These are phyloP conservation scores for Trametes punicea DNA, from an alignment of 768 basidiomycete genomes.

Conservation along the genomic window DNA sequence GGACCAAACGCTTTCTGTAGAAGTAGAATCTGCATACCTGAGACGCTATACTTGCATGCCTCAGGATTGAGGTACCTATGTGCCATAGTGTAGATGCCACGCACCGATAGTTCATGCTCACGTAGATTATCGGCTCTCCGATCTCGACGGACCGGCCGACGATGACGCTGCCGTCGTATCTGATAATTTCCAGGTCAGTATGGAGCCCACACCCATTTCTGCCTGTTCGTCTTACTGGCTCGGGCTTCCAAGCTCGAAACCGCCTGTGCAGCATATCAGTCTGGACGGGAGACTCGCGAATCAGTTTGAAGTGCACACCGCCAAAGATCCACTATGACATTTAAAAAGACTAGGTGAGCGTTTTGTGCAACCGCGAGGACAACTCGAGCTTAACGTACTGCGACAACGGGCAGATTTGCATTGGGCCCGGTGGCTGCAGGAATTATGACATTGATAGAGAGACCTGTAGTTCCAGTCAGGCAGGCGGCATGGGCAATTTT, in stretches of 20 bases:
- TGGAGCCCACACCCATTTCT: neutral
- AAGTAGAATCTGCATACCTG: neutral
- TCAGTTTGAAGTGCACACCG: conserved; percentile 1
- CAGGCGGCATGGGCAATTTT: neutral
- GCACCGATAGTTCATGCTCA: conserved; percentile 52
- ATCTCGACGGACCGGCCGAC: conserved; percentile 44
- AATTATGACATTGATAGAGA: conserved; percentile 28
- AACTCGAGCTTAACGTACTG: neutral
- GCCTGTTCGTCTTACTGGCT: neutral
- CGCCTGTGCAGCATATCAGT: conserved; percentile 27
- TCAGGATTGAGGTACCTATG: neutral
- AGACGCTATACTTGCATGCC: neutral
- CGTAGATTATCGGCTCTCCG: conserved; percentile 45
- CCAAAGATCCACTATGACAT: conserved; percentile 27
- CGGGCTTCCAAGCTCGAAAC: conserved; percentile 40
- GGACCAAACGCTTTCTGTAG: neutral
- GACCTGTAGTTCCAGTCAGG: conserved; percentile 9
- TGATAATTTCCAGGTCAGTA: conserved; percentile 6
- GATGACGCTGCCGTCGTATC: conserved; percentile 43
- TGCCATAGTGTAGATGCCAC: neutral
- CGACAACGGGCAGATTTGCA: conserved; percentile 20
- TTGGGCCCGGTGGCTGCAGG: conserved; percentile 16
- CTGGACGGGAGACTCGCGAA: neutral
- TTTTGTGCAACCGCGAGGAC: neutral
- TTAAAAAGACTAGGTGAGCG: neutral